phyloP scores from a whole-genome alignment of 495 filamentous ascomycete genomes.

The Trichocladium uniseriatum region DNA sequence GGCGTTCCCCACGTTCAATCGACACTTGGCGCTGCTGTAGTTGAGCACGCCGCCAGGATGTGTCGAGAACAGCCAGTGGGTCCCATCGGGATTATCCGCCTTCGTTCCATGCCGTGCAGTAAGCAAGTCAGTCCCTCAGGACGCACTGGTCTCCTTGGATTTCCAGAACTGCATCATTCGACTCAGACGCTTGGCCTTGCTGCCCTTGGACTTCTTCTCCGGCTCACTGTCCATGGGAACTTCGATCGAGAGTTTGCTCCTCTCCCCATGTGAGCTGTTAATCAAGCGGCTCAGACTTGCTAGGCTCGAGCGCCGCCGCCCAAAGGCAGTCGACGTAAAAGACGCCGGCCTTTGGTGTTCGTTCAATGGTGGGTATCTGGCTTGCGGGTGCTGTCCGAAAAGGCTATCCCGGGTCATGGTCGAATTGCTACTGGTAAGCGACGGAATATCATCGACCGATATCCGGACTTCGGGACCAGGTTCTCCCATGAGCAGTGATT shows the following conservation, averaged over 20 bases:
- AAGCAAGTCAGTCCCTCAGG: no score
- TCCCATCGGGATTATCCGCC: neutral
- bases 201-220: slow-evolving; percentile 57
- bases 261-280: slow-evolving; percentile 65
- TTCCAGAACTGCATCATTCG: slow-evolving; percentile 83
- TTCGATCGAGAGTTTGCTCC: slow-evolving; percentile 73
- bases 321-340: slow-evolving; percentile 54
- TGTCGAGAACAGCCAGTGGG: no score
- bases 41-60: neutral
- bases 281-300: slow-evolving; percentile 79
- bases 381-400: slow-evolving; percentile 27
- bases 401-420: slow-evolving; percentile 64
- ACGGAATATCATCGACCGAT: slow-evolving; percentile 81
- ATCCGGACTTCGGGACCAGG: slow-evolving; percentile 56
- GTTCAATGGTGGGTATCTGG: slow-evolving; percentile 21
- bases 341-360: slow-evolving; percentile 59
- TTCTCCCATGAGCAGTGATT: slow-evolving; percentile 52
- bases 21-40: neutral
- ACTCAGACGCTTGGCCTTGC: slow-evolving; percentile 63
- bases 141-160: slow-evolving; percentile 30
- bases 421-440: slow-evolving; percentile 76
- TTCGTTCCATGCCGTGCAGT: neutral
- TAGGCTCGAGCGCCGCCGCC: slow-evolving; percentile 72
- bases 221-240: slow-evolving; percentile 42
- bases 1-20: neutral